These are phyloP conservation scores for Sphaerobolus stellatus DNA, from an alignment of 1,284 basidiomycete species.

Conservation along the genomic window DNA sequence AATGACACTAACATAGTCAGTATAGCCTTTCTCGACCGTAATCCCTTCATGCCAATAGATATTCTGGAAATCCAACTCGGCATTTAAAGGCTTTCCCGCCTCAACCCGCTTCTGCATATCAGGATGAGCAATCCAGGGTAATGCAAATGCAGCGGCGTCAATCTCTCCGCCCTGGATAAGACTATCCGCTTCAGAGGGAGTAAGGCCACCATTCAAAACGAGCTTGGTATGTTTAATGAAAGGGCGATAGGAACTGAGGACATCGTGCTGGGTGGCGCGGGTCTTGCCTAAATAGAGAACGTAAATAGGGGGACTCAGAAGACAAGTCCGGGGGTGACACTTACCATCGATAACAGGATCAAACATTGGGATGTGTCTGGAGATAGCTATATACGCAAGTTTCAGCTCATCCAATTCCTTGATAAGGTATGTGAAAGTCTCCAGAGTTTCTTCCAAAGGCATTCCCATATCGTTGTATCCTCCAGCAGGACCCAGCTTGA, in stretches of 20 bases:
- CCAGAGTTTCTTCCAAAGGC: constrained; percentile 43
- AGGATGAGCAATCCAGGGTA: constrained; percentile 25
- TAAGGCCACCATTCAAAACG: constrained; percentile 24
- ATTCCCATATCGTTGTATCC: constrained; percentile 42
- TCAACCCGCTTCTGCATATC: constrained; percentile 24
- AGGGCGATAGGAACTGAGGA: constrained; percentile 32
- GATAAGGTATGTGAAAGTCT: constrained; percentile 41
- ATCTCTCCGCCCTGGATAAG: constrained; percentile 19
- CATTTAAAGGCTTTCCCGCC: too few species aligned
- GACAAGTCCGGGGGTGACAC: too few species aligned
- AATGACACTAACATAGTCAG: too few species aligned
- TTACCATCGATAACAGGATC: constrained; percentile 35
- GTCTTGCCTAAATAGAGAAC: constrained; percentile 9
- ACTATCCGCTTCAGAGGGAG: constrained; percentile 22
- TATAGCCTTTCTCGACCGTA: too few species aligned
- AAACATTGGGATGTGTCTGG: constrained; percentile 28
- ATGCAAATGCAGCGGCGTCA: constrained; percentile 23
- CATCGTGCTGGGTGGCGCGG: constrained; percentile 27
- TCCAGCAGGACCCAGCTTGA: constrained; percentile 12
- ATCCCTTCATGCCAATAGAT: too few species aligned
- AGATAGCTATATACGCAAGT: constrained; percentile 37
- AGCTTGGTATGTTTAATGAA: constrained; percentile 30
- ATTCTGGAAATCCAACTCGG: too few species aligned
- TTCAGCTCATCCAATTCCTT: constrained; percentile 38
- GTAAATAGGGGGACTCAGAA: too few species aligned